Evolutionary conservation across 1,284 basidiomycete species (phyloP), one percentile per base, ranked within the genome.

Genomic region (Leccinum pachyderme): DNA sequence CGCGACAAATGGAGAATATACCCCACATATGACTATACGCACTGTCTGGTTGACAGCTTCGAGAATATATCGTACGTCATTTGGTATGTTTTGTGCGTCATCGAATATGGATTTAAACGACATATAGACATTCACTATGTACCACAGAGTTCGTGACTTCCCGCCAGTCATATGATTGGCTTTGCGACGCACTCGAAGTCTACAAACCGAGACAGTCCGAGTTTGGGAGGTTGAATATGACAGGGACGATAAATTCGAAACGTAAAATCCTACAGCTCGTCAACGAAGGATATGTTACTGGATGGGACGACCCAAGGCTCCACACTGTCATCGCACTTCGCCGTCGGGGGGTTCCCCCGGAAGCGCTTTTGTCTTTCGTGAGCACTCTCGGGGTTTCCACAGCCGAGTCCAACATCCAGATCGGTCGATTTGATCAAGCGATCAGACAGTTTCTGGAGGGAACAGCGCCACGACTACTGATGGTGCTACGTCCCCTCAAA

Each of bases 141-240:
- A 99, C 97, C 2, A 88, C 86, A 41, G 97, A 99, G 72, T 99
- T 99, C 72, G 88, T 98, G 63, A 86, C 89, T n/a, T 94, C 95
- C 8, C 89, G 97, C 53, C 92, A 95, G 68, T 97, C 95, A 1
- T 99, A 99, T 73, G 97, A 99, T 68, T 99, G 97, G 97, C 82
- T 99, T 13, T 99, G 97, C 69, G 96, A 99, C 69, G 93, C 92
- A 2, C 78, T 99, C 31, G 90, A 92, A 60, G 89, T 99, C 2
- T 99, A 99, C 82, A 98, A 96, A 72, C 95, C 97, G n/a, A 88
- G 89, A 59, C 97, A 99, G 76, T 96, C 93, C 56, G 97, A 99
- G 72, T 99, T 95, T 66, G 97, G 97, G 29, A 86, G 97, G 52
- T 80, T 99, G 55, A 95, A 89, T 67, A 74, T 99, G 47, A 93